phyloP scores from a whole-genome alignment of 2,329 filamentous ascomycete genomes.

The Zasmidium cellare region DNA sequence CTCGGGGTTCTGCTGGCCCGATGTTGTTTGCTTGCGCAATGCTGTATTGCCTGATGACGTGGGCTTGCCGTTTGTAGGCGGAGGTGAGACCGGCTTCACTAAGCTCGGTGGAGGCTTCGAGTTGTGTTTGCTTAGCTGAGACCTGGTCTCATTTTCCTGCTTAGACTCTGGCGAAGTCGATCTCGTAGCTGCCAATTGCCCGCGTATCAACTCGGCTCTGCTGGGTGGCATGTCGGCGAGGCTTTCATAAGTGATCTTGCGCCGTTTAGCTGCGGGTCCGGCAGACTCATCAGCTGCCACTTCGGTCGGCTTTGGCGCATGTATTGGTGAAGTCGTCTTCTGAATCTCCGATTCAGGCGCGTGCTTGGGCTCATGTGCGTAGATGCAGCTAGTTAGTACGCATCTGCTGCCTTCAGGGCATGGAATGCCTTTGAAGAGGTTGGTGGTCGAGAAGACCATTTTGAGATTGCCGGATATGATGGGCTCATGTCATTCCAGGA shows the following conservation, averaged over 20 bases:
- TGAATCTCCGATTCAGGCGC: neutral
- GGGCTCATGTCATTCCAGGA: neutral
- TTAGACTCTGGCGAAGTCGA: conserved; percentile 6
- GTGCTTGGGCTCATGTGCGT: conserved; percentile 49
- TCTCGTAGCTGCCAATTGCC: conserved; percentile 21
- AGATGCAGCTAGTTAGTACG: conserved; percentile 58
- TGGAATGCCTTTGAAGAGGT: conserved; percentile 53
- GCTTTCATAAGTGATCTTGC: conserved; percentile 31
- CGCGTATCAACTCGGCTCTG: conserved; percentile 30
- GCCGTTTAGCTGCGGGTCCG: conserved; percentile 30
- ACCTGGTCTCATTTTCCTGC: conserved; percentile 5
- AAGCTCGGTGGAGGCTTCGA: conserved; percentile 18
- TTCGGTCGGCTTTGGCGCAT: neutral
- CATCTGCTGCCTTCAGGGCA: conserved; percentile 57
- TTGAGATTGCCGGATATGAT: conserved; percentile 8
- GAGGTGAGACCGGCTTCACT: conserved; percentile 23
- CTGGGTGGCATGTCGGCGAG: conserved; percentile 31
- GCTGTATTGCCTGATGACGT: conserved; percentile 2
- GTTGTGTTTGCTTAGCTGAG: neutral
- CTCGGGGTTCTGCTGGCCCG: neutral
- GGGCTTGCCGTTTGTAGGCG: conserved; percentile 12
- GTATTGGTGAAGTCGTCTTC: neutral
- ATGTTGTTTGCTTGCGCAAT: neutral
- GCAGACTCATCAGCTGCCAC: neutral
- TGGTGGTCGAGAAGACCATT: conserved; percentile 56